Percentiles rank a stretch among this genome's conserved stretches.
Conservation (phyloP, 2,329 filamentous ascomycete species). For the Talaromyces sp. region DNA sequence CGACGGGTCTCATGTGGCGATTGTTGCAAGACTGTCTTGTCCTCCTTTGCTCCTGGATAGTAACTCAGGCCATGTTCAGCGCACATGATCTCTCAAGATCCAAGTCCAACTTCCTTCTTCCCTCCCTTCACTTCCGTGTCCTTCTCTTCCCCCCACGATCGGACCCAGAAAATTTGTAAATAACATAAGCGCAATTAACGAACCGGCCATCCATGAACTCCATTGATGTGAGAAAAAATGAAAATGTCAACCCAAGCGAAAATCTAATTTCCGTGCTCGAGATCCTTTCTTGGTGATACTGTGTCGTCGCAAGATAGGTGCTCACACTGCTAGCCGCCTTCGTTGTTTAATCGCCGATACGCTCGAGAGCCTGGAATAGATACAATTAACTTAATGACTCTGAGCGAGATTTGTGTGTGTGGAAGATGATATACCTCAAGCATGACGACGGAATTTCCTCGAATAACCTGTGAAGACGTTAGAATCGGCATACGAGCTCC, state of each 20-base stretch:
- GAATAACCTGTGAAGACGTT: conserved; percentile 65
- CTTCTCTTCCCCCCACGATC: not conserved
- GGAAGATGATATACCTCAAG: conserved; percentile 60
- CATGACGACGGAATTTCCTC: conserved; percentile 98
- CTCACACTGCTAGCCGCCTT: not conserved
- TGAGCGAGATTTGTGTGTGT: not conserved
- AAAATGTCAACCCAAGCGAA: not conserved
- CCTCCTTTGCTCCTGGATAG: not conserved
- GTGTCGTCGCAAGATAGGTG: not conserved
- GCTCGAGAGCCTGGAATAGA: conserved; percentile 36
- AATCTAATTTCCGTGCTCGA: not conserved
- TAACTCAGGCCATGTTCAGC: not conserved
- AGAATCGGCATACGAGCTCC: not conserved
- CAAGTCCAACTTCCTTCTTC: not conserved
- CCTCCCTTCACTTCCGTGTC: not conserved
- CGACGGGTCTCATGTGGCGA: not conserved
- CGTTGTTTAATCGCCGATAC: conserved; percentile 41
- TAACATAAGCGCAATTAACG: not conserved
- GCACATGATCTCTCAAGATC: not conserved
- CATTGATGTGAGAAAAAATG: conserved; percentile 1
- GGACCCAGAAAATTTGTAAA: not conserved
- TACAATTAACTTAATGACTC: not conserved
- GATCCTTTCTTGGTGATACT: not conserved
- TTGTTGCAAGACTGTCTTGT: not conserved
- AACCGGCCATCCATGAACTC: conserved; percentile 17